phyloP scores from a whole-genome alignment of 768 basidiomycete genomes.

The Grammothele lineata region DNA sequence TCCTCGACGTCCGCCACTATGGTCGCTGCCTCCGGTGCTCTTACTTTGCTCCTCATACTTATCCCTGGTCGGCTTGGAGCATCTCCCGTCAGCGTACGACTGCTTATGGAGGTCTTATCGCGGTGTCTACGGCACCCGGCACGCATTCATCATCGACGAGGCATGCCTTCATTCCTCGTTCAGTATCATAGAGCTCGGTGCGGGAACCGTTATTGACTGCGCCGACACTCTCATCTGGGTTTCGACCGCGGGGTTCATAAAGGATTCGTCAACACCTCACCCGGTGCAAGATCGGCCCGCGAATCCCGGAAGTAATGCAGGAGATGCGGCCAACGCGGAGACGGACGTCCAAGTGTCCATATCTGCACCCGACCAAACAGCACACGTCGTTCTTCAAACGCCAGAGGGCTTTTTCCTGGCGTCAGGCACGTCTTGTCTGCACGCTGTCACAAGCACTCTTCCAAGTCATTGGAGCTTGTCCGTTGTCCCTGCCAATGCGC shows the following conservation, averaged over 20 bases:
- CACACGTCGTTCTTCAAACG: too few species aligned
- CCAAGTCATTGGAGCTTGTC: too few species aligned
- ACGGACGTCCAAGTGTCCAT: too few species aligned
- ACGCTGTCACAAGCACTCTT: too few species aligned
- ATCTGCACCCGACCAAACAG: too few species aligned
- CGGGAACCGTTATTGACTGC: too few species aligned
- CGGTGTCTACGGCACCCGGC: constrained; percentile 50
- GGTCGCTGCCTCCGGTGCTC: not conserved
- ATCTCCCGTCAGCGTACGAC: too few species aligned
- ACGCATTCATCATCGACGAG: constrained; percentile 40
- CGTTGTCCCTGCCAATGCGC: too few species aligned
- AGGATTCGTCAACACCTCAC: not conserved
- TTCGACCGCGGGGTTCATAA: not conserved
- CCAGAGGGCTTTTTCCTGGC: too few species aligned
- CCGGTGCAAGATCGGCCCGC: not conserved
- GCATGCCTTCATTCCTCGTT: constrained; percentile 33
- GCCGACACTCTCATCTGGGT: constrained; percentile 21
- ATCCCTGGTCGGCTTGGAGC: not conserved
- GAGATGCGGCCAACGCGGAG: too few species aligned
- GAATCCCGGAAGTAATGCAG: constrained; percentile 2
- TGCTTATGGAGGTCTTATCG: constrained; percentile 51
- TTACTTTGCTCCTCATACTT: not conserved
- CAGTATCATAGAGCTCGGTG: constrained; percentile 23
- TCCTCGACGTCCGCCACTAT: not conserved
- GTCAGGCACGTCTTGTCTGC: too few species aligned